Evolutionary conservation across 768 basidiomycete genomes (phyloP), one percentile per base, ranked within the genome.

Genomic region (Chalciporus chontae): DNA sequence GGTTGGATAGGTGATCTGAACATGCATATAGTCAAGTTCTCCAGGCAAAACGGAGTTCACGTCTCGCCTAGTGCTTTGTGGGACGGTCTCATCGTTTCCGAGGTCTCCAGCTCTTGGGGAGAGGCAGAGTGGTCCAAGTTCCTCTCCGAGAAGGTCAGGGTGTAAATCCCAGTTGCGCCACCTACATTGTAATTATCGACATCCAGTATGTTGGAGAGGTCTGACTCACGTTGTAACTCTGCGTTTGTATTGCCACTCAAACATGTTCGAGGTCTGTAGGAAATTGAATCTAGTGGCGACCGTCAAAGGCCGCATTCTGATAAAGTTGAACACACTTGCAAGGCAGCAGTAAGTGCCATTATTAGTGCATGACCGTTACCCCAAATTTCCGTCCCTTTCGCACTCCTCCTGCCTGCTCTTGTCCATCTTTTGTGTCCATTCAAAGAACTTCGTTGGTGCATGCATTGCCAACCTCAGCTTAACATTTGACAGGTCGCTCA

Each of bases 1-100:
- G 6, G 4, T n/a, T 40, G 31, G 11, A 29, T 11, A 4, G 29
- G 34, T 19, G 36, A 14, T 23, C 24, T 34, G 29, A 11, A 38
- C 17, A 10, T n/a, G 39, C 10, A 24, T 52, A 26, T 59, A 94
- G 91, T 96, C 75, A 96, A 94, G 69, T 85, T 86, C 65, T 81
- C 87, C 14, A 76, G 94, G 54, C 94, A 96, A 72, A 96, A 97
- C 53, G 77, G 89, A 3, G 82, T 96, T 36, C 94, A 97, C 56
- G 90, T 95, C 41, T 94, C 92, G 1, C 91, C 93, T 4, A 87
- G 91, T 36, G 79, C 76, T 3, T 70, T 90, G 2, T 87, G 83
- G 81, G 85, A 93, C 56, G 88, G 90, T 43, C 72, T 85, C 48
- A 62, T 90, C 45, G 85, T 81, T 10, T 77, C 72, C 43, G 84